Evolutionary conservation across 202 grass and related monocot species (phyloP), one percentile per base, ranked within the genome.

Genomic region (Carex arenaria): DNA sequence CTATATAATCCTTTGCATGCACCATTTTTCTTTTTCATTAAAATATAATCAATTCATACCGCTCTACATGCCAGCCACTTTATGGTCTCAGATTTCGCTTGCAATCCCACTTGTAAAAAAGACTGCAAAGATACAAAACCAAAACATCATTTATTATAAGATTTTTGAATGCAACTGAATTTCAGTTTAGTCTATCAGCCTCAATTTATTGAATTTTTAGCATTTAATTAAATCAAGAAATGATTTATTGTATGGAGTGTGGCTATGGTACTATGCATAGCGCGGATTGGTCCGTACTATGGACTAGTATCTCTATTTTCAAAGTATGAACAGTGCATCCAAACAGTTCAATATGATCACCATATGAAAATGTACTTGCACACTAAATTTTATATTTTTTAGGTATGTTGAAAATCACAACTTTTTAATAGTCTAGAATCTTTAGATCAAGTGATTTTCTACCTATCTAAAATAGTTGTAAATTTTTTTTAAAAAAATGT

Each of bases 91-190:
- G 90, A 91, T 55, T 87, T 67, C 47, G 95, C 42, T 57, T 91
- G 90, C 86, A 98, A 69, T 77, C 95, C 95, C 64, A 89, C 86
- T 90, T 93, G 87, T 86, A 98, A 85, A 87, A 94, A 95, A 78
- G 86, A 65, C 92, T 98, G 87, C 49, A 84, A 90, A 87, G 7
- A 72, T 60, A 20, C 32, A 42, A 74, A 42, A 61, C 31, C 74
- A 0, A 53, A 61, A 23, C 34, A 61, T 84, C 30, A 59, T 30
- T 76, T 76, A 55, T 14, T 59, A 15, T 23, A 31, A 57, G 14
- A 20, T 42, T 43, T 18, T 43, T 43, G 3, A 82, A 67, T 3
- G 0, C 7, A 82, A 17, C 8, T 23, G 60, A 64, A 42, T 56
- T 84, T 84, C 67, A 74, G 19, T 75, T 77, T 45, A 61, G 3